Percentiles rank a stretch among this genome's conserved stretches.
These are phyloP conservation scores for Colletotrichum sp. DNA, from an alignment of 2,329 filamentous ascomycete genomes.

Conservation along the genomic window DNA sequence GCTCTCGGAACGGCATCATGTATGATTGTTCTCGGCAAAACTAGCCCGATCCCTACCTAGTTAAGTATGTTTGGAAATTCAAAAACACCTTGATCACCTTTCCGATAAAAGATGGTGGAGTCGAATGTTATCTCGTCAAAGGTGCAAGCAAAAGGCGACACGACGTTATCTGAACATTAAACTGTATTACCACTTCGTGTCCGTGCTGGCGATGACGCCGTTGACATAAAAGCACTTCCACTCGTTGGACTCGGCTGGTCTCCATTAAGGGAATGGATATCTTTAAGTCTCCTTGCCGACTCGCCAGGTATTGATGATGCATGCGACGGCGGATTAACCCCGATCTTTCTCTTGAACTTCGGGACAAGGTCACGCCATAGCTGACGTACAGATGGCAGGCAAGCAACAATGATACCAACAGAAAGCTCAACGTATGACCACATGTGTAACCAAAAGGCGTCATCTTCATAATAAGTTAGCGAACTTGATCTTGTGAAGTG, in stretches of 20 bases:
- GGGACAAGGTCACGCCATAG: slow-evolving; percentile 7
- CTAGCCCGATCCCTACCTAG: background rate
- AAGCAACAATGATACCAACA: slow-evolving; percentile 47
- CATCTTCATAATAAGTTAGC: slow-evolving; percentile 13
- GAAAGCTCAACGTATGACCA: slow-evolving; percentile 53
- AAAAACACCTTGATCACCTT: background rate
- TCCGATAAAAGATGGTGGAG: background rate
- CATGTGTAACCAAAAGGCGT: slow-evolving; percentile 45
- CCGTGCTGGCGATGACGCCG: background rate
- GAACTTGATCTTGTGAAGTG: slow-evolving; percentile 26
- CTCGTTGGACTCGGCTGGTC: background rate
- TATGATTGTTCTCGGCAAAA: background rate
- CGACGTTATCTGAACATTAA: background rate
- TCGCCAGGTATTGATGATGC: background rate
- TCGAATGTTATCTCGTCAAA: background rate
- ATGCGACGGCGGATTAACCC: background rate
- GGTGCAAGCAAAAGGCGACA: background rate
- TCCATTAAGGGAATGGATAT: background rate
- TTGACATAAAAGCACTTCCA: background rate
- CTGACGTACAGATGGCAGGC: slow-evolving; percentile 33
- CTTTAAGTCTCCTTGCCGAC: background rate
- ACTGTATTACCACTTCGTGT: background rate
- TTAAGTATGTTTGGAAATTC: background rate
- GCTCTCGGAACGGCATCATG: background rate
- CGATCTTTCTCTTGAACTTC: background rate